Percentiles rank a stretch among this genome's conserved stretches.
phyloP scores from a whole-genome alignment of 2,329 filamentous ascomycete species.

The Scedosporium boydii region DNA sequence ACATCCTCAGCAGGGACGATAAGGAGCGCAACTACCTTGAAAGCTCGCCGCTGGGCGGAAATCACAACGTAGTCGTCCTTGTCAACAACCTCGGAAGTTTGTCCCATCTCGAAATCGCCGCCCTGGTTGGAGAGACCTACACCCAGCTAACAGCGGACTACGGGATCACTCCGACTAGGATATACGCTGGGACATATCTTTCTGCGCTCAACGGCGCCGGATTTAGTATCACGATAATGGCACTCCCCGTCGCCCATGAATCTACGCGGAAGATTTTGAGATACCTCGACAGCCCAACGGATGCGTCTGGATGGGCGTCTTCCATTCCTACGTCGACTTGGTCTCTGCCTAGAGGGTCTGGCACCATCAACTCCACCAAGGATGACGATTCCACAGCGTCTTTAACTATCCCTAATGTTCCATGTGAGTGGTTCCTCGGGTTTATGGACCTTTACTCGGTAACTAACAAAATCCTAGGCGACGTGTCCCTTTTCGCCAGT shows the following conservation, averaged over 20 bases:
- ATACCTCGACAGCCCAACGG: not conserved
- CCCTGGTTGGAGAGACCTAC: constrained; percentile 38
- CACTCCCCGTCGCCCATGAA: too few relatives aligned
- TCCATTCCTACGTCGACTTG: too few relatives aligned
- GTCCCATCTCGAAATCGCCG: constrained; percentile 46
- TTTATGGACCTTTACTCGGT: too few relatives aligned
- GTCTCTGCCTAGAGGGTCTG: too few relatives aligned
- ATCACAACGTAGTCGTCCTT: constrained; percentile 36
- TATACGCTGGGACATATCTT: constrained; percentile 42
- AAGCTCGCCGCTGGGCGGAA: constrained; percentile 19
- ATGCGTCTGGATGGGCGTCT: not conserved
- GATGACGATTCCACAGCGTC: too few relatives aligned
- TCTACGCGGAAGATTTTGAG: not conserved
- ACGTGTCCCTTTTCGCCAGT: too few relatives aligned
- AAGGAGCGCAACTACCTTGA: constrained; percentile 38
- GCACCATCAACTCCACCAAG: too few relatives aligned
- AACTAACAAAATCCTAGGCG: too few relatives aligned
- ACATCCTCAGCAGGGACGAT: constrained; percentile 50
- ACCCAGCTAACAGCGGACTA: too few relatives aligned
- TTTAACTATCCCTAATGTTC: too few relatives aligned
- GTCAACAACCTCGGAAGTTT: constrained; percentile 53
- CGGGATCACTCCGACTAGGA: constrained; percentile 23
- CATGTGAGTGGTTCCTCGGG: too few relatives aligned
- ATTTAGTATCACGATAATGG: constrained; percentile 56
- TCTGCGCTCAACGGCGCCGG: constrained; percentile 66